phyloP scores from a whole-genome alignment of 176 grass and related monocot genomes.

The Elaeis guineensis region DNA sequence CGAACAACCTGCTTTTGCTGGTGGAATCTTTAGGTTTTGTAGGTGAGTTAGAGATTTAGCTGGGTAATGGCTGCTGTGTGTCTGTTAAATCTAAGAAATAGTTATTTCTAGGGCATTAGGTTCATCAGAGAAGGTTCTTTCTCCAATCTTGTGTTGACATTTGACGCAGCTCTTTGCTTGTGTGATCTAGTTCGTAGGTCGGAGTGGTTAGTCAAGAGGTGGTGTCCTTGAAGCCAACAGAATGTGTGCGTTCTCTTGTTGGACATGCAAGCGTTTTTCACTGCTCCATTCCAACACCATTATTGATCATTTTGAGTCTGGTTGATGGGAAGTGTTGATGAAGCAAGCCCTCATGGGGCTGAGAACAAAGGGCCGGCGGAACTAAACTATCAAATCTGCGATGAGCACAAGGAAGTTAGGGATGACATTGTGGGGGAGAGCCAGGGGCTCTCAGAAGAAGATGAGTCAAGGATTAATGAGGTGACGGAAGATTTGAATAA shows the following conservation, averaged over 20 bases:
- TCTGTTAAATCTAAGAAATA: too few species aligned
- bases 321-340: conserved; percentile 47
- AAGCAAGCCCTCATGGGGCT: conserved; percentile 24
- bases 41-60: too few species aligned
- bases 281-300: conserved; percentile 7
- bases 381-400: neutral
- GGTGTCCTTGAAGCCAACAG: conserved; percentile 21
- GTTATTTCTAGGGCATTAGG: too few species aligned
- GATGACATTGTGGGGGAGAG: conserved; percentile 26
- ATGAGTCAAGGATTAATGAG: conserved; percentile 32
- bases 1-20: too few species aligned
- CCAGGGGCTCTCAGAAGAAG: conserved; percentile 21
- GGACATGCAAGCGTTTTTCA: conserved; percentile 5
- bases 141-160: too few species aligned
- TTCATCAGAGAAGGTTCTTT: too few species aligned
- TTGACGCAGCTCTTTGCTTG: neutral
- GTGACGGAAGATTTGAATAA: conserved; percentile 10
- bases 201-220: conserved; percentile 16
- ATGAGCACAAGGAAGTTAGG: conserved; percentile 7
- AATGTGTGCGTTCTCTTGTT: conserved; percentile 27
- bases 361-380: conserved; percentile 12
- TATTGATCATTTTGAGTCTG: conserved; percentile 28
- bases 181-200: conserved; percentile 26
- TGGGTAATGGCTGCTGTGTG: too few species aligned
- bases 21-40: too few species aligned